Evolutionary conservation across 306 rosid genomes (phyloP).

Genomic region (Inga leiocalycina): DNA sequence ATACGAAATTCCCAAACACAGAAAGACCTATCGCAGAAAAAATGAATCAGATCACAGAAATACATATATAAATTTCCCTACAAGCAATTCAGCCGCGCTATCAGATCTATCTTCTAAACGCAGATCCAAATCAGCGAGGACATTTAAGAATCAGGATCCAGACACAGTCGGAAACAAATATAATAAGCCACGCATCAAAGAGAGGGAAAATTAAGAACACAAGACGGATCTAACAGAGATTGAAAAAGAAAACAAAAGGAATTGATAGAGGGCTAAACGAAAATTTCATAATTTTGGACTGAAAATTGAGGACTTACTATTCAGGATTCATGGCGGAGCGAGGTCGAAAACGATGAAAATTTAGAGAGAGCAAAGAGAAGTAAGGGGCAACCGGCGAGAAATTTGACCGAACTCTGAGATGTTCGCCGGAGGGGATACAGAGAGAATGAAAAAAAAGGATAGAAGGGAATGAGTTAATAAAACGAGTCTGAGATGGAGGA

Average conservation of each 20-base stretch:
- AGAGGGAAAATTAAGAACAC: not conserved
- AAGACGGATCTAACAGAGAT: constrained; percentile 48
- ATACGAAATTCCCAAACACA: not conserved
- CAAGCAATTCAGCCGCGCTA: constrained; percentile 2
- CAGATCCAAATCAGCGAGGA: constrained; percentile 39
- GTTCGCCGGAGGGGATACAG: constrained; percentile 50
- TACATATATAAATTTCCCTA: not conserved
- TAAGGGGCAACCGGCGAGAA: constrained; percentile 39
- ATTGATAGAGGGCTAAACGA: not conserved
- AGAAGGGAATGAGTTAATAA: constrained; percentile 40
- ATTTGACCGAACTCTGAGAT: constrained; percentile 28
- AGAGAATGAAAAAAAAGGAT: not conserved
- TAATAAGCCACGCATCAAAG: constrained; percentile 6
- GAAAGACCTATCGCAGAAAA: not conserved
- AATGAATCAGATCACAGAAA: constrained; percentile 22
- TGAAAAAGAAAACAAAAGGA: not conserved
- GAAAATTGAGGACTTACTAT: constrained; percentile 64
- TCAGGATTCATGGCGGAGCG: constrained; percentile 84
- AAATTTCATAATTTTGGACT: constrained; percentile 40
- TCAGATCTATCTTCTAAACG: constrained; percentile 32
- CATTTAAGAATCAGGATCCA: constrained; percentile 27
- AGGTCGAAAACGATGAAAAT: constrained; percentile 34
- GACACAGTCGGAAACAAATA: constrained; percentile 9
- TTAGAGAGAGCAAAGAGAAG: not conserved
- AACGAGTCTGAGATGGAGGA: constrained; percentile 54